phyloP scores from a whole-genome alignment of 2,329 filamentous ascomycete genomes.

The Decorospora gaudefroyi region DNA sequence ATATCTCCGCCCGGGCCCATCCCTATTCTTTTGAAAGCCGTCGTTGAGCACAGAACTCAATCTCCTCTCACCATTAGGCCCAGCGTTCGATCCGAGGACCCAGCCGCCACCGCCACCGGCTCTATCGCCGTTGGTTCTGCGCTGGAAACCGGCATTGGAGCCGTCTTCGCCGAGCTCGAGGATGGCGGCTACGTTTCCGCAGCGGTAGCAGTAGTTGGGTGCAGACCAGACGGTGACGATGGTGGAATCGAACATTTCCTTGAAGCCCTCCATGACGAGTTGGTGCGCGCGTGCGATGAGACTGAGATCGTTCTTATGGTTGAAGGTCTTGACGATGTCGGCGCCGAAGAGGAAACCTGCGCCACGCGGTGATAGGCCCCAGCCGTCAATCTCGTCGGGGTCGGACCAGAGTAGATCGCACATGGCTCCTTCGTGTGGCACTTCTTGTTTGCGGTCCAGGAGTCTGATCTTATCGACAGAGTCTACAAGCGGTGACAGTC shows the following conservation, averaged over 20 bases:
- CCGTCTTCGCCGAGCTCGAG: slow-evolving; percentile 89
- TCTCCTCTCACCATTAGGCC: slow-evolving; percentile 39
- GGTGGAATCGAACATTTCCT: slow-evolving; percentile 89
- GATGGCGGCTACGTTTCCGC: slow-evolving; percentile 76
- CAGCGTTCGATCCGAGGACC: slow-evolving; percentile 42
- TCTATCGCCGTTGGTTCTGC: slow-evolving; percentile 68
- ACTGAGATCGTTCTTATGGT: slow-evolving; percentile 88
- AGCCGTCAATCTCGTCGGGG: slow-evolving; percentile 96
- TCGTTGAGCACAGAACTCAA: slow-evolving; percentile 48
- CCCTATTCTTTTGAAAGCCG: slow-evolving; percentile 51
- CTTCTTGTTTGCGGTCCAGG: slow-evolving; percentile 92
- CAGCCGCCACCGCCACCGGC: slow-evolving; percentile 52
- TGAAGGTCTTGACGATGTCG: slow-evolving; percentile 93
- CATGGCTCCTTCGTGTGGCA: slow-evolving; percentile 98
- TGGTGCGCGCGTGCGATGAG: slow-evolving; percentile 94
- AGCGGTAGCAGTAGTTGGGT: slow-evolving; percentile 69
- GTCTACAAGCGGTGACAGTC: slow-evolving; percentile 87
- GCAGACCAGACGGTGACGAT: slow-evolving; percentile 96
- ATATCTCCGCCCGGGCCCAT: slow-evolving; percentile 85
- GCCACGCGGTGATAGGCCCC: slow-evolving; percentile 90
- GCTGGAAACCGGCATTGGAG: slow-evolving; percentile 53
- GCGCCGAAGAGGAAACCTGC: slow-evolving; percentile 95
- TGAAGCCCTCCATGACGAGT: slow-evolving; percentile 98
- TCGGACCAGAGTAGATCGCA: slow-evolving; percentile 98
- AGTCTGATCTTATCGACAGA: slow-evolving; percentile 94